Evolutionary conservation across 208 protist species (phyloP), one percentile per base, ranked within the genome.

Genomic region (Trypanosoma avium): DNA sequence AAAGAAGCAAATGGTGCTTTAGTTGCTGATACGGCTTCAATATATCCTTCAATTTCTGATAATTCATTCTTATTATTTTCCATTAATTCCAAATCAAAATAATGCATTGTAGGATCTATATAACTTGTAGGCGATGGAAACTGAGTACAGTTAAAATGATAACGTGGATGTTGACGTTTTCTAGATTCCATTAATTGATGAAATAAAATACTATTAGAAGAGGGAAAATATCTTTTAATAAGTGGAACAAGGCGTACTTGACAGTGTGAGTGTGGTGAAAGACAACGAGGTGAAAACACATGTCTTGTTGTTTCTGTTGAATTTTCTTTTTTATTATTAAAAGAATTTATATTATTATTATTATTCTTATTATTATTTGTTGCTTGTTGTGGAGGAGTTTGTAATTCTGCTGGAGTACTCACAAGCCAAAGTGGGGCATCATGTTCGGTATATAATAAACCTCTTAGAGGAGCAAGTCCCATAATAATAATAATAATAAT

Each of bases 191-290:
- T 70, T 9, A 87, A 69, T 74, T 87, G 81, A 48, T 61, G 61
- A 45, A 84, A 87, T 19, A 87, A 67, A n/a, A 76, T 22, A 45
- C 55, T 69, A 29, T 74, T 60, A 0, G 61, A 40, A 10, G 76
- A 81, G 2, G 70, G 73, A 53, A 87, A 87, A 52, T 82, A 83
- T 26, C 75, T 67, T 27, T 45, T 35, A 17, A 72, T 87, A 22
- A 87, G 61, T 10, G 81, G 81, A 10, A 87, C 49, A 17, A 79
- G 74, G 4, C 73, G 81, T 35, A 82, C 73, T 30, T 87, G 69
- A 43, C 71, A 79, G 55, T 75, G 77, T 5, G 33, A 50, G 12
- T 15, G 30, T 10, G 30, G 33, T 12, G 47, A 26, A 3, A 61
- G 15, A 27, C 19, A 9, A 4, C 17, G 2, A 33, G 33, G 33